Evolutionary conservation across 805 yeast species (phyloP).

Genomic region (Lipomyces yamanashiensis): DNA sequence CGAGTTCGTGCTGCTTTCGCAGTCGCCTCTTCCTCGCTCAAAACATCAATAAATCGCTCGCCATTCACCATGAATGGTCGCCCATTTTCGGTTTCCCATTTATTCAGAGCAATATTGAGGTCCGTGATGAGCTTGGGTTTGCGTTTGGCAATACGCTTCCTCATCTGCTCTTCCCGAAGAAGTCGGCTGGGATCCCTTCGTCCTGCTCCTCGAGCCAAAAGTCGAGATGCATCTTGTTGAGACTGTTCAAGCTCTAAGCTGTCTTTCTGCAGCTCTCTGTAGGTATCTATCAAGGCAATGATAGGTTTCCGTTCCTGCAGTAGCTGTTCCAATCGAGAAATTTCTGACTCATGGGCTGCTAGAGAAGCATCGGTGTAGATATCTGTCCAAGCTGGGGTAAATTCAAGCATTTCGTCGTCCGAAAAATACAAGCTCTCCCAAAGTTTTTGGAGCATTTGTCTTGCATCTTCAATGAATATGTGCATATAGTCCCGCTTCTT

Average conservation of each 20-base stretch:
- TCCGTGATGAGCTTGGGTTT: conserved; percentile 66
- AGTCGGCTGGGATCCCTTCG: conserved; percentile 64
- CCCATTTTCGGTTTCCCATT: conserved; percentile 51
- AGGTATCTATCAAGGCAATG: conserved; percentile 58
- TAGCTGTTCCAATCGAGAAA: conserved; percentile 56
- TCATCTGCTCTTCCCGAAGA: conserved; percentile 74
- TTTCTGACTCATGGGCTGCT: conserved; percentile 66
- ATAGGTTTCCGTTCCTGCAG: conserved; percentile 59
- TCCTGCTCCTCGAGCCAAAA: conserved; percentile 57
- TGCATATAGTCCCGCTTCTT: conserved; percentile 69
- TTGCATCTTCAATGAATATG: conserved; percentile 65
- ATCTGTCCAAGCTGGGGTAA: conserved; percentile 52
- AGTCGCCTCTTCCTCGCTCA: conserved; percentile 41
- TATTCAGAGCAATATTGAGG: conserved; percentile 53
- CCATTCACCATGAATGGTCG: conserved; percentile 52
- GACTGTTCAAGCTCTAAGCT: conserved; percentile 68
- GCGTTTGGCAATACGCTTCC: conserved; percentile 68
- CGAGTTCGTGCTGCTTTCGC: conserved; percentile 17
- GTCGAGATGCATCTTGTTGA: conserved; percentile 77
- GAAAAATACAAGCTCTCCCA: conserved; percentile 70
- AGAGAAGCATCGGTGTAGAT: conserved; percentile 64
- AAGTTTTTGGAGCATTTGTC: conserved; percentile 60
- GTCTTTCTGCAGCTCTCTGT: conserved; percentile 62
- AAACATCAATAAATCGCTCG: conserved; percentile 51
- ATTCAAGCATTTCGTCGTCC: conserved; percentile 54